These are phyloP conservation scores for Entelexis paramagnoliae DNA, from an alignment of 1,139 yeast species.

Conservation along the genomic window DNA sequence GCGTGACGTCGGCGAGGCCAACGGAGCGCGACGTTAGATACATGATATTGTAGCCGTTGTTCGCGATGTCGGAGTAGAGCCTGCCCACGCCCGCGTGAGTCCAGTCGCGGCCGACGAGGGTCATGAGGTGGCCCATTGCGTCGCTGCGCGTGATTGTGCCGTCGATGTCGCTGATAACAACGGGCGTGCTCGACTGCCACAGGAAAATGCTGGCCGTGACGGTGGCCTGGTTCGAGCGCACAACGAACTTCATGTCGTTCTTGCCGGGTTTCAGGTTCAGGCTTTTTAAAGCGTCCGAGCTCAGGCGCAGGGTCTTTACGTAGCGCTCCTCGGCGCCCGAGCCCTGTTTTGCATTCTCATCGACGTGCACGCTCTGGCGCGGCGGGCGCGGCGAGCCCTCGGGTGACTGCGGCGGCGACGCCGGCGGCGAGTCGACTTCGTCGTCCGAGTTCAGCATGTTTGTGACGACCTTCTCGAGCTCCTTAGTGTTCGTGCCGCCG, in stretches of 20 bases:
- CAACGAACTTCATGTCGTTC: constrained; percentile 67
- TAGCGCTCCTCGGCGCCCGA: constrained; percentile 29
- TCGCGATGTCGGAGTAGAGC: constrained; percentile 69
- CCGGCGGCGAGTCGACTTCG: constrained; percentile 11
- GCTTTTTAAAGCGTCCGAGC: constrained; percentile 75
- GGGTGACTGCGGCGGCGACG: constrained; percentile 15
- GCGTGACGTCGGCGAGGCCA: constrained; percentile 89
- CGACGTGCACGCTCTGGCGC: constrained; percentile 1
- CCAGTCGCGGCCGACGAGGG: constrained; percentile 95
- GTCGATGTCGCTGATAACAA: constrained; percentile 94
- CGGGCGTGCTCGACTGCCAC: constrained; percentile 80
- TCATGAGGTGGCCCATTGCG: constrained; percentile 91
- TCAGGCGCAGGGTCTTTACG: constrained; percentile 81
- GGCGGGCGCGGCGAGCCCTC: neutral
- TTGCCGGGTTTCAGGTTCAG: constrained; percentile 69
- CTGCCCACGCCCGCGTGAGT: constrained; percentile 94
- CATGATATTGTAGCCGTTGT: constrained; percentile 86
- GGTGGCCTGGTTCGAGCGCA: constrained; percentile 64
- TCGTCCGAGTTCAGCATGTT: constrained; percentile 35
- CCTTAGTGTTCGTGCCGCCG: constrained; percentile 47
- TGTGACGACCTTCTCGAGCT: constrained; percentile 49
- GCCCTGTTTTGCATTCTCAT: neutral
- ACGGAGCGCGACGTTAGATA: constrained; percentile 91
- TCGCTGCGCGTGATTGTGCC: constrained; percentile 98
- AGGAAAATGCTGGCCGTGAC: constrained; percentile 64